A percentile compares a stretch with the other conserved stretches of the same genome.
Conservation (phyloP, 192 early-diverging fungal species). For the Helicostylum pulchrum region DNA sequence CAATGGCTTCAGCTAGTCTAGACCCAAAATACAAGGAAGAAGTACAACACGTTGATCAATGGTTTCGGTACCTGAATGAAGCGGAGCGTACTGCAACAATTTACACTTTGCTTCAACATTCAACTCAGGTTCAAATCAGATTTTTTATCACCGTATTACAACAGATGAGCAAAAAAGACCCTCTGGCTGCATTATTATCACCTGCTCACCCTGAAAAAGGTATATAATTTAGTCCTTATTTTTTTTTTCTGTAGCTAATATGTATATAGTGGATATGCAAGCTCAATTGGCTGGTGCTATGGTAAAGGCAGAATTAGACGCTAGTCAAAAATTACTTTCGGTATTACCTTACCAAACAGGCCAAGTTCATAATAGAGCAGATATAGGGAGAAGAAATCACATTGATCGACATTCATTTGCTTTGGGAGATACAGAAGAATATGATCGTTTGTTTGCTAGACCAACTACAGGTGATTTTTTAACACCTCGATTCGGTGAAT, state of each 20-base stretch:
- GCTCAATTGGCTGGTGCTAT: conserved; percentile 33
- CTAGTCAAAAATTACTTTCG: conserved; percentile 25
- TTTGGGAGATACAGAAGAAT: conserved; percentile 32
- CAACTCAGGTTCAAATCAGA: conserved; percentile 83
- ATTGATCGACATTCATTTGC: conserved; percentile 36
- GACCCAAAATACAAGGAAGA: conserved; percentile 87
- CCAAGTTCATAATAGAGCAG: background rate
- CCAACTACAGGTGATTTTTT: conserved; percentile 5
- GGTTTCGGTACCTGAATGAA: conserved; percentile 89
- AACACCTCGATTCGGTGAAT: background rate
- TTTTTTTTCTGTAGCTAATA: background rate
- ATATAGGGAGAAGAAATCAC: background rate
- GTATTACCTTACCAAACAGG: conserved; percentile 29
- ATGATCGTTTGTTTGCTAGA: conserved; percentile 9
- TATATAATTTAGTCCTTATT: conserved; percentile 16
- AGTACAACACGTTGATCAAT: conserved; percentile 86
- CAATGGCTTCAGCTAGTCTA: conserved; percentile 78
- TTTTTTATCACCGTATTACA: conserved; percentile 92
- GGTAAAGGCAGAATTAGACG: conserved; percentile 53
- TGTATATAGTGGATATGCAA: conserved; percentile 31
- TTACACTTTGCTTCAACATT: conserved; percentile 85
- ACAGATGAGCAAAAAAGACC: conserved; percentile 84
- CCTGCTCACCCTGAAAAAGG: conserved; percentile 50
- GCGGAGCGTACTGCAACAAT: conserved; percentile 85
- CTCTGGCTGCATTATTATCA: conserved; percentile 54